A percentile compares a stretch with the other conserved stretches of the same genome.
phyloP scores from a whole-genome alignment of 192 early-diverging fungal species.

The Backusella circina region DNA sequence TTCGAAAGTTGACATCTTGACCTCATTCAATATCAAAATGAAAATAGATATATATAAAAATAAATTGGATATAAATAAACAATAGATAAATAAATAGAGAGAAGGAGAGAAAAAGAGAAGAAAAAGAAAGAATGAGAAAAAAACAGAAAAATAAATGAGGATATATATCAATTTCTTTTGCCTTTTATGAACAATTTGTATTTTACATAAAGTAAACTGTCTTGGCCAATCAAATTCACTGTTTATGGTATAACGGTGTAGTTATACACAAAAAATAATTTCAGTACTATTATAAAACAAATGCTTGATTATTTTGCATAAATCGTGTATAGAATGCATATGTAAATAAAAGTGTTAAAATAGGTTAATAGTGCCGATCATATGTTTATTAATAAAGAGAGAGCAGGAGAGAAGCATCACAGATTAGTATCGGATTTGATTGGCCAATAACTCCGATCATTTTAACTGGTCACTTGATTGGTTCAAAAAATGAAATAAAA shows the following conservation, averaged over 20 bases:
- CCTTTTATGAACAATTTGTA: not conserved
- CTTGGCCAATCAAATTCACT: not conserved
- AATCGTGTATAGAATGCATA: not conserved
- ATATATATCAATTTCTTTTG: not conserved
- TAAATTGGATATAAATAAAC: not conserved
- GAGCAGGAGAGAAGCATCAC: not conserved
- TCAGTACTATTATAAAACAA: not conserved
- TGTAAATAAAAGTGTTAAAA: not conserved
- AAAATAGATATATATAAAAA: not conserved
- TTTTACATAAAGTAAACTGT: not conserved
- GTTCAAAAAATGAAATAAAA: not conserved
- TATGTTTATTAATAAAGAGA: not conserved
- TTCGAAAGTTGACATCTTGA: not conserved
- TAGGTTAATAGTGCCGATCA: not conserved
- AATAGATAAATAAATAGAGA: not conserved
- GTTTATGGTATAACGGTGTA: not conserved
- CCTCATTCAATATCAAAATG: not conserved
- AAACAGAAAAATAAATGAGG: not conserved
- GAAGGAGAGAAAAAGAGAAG: not conserved
- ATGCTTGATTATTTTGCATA: not conserved
- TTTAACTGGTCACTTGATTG: not conserved
- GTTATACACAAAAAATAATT: not conserved
- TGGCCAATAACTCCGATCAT: not conserved
- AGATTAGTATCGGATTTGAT: not conserved
- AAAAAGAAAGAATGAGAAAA: not conserved